Evolutionary conservation across 106 monocot species (phyloP), one percentile per base, ranked within the genome.

Genomic region (Dioscorea alata): DNA sequence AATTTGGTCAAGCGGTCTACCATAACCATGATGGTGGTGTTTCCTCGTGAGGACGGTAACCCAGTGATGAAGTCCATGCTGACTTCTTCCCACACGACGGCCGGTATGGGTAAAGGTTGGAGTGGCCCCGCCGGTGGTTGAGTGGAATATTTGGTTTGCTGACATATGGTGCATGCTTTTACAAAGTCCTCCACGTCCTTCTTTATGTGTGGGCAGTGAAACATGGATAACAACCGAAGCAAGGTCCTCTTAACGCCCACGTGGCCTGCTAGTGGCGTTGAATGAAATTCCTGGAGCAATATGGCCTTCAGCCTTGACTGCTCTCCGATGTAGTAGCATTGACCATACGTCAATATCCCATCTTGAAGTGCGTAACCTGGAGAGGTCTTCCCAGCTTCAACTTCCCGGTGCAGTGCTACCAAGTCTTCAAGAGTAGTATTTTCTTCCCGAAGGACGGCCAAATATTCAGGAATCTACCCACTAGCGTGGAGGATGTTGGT

Each of bases 21-120:
- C 1, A 60, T 20, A 6, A 60, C 59, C 22, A 60, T 22, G 23
- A 60, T 60, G 5, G 14, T 8, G 12, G 63, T 31, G 15, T 56
- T 21, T 13, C 23, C 49, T 33, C n/a, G 2, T 12, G 64, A 63
- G 2, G 16, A 7, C 1, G 73, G 73, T 2, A 73, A 16, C 4
- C 61, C 59, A 19, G 68, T 68, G 0, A 75, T 52, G 19, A 75
- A 75, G 60, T 75, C 68, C 60, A 69, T 60, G 4, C 4, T 23
- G 2, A 75, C 49, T 8, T 75, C 75, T 2, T 28, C 48, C 75
- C 75, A 75, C 6, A 61, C 54, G 2, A 14, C 0, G 4, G 68
- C 5, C 0, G 75, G 68, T 24, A 75, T 69, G 0, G 75, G 75
- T 13, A 75, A 48, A 10, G 75, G 75, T 22, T 75, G 68, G 2